Base-by-base conservation (phyloP, 305 asterid species). In the Fraxinus paxiana region DNA sequence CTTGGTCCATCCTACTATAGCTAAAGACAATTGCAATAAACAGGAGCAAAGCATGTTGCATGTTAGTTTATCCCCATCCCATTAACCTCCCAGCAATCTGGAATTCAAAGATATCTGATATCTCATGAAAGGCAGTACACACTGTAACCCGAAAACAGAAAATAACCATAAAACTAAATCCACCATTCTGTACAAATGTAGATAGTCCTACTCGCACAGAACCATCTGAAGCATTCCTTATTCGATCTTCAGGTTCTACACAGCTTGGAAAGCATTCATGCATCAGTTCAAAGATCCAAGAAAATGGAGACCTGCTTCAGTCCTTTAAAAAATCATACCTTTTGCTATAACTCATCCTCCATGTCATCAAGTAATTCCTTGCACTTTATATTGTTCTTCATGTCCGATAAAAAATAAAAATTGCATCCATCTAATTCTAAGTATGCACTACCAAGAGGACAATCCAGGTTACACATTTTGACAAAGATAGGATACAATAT, bases 311-410 rank as follows among this genome's bases (percentile, higher is more conserved):
- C 35, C 59, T 76, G 17, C 30, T 33, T 24, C 61, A 3, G 17
- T 34, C 77, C 77, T 71, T 71, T 22, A 74, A 30, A 79, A 70
- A 28, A 33, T 37, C 48, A 54, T 71, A 38, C 9, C 48, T 41
- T 59, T 59, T 73, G 38, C 61, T 46, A 24, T 61, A 73, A 73
- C 51, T 43, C 73, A 72, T 12, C 9, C 43, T 61, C 63, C 77
- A 77, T 80, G 22, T 37, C 73, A 74, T 34, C 83, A 79, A 75
- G 54, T 48, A 63, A 83, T 75, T 63, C 67, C 59, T 61, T 69
- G 76, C 26, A 22, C 75, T 31, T 67, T 67, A 48, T 43, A 69
- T 72, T 59, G 70, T 34, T 43, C 79, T 61, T 38, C 75, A 73
- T 54, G 77, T 4, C 80, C 12, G 5, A 78, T 37, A 46, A 22